These are phyloP conservation scores for Kurtzmaniella natalensis DNA, from an alignment of 1,139 yeast genomes.

Conservation along the genomic window DNA sequence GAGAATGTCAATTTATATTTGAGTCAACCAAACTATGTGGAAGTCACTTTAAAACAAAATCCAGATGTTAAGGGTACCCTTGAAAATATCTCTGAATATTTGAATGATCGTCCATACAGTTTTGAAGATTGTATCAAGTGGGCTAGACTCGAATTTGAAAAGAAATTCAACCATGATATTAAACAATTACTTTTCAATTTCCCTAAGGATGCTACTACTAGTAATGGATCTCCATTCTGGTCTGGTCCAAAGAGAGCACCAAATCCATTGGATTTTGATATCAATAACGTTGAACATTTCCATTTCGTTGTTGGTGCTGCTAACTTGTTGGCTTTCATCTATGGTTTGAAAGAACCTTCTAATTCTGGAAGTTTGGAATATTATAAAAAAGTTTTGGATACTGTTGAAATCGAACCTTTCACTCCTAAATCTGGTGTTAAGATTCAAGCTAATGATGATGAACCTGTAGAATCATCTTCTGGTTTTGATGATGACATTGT, in stretches of 20 bases:
- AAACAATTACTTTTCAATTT: conserved; percentile 87
- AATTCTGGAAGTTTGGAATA: conserved; percentile 33
- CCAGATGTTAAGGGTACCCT: conserved; percentile 88
- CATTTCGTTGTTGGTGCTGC: conserved; percentile 88
- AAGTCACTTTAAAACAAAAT: conserved; percentile 82
- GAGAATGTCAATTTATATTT: conserved; percentile 89
- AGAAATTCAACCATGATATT: conserved; percentile 79
- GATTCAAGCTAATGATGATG: conserved; percentile 86
- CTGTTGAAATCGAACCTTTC: conserved; percentile 41
- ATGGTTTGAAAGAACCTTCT: conserved; percentile 68
- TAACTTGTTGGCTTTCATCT: conserved; percentile 82
- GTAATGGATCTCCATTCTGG: conserved; percentile 95
- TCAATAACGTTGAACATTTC: conserved; percentile 70
- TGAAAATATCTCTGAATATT: conserved; percentile 68
- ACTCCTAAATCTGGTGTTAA: conserved; percentile 69
- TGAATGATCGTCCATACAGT: conserved; percentile 76
- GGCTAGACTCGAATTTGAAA: conserved; percentile 90
- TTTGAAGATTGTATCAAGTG: conserved; percentile 93
- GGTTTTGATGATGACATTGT: conserved; percentile 57
- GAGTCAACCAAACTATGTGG: conserved; percentile 90
- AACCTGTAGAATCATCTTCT: conserved; percentile 64
- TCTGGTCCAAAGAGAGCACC: conserved; percentile 98
- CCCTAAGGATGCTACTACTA: conserved; percentile 89
- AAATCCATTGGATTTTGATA: conserved; percentile 71
- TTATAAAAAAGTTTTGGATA: conserved; percentile 51